phyloP scores from a whole-genome alignment of 768 basidiomycete genomes.

The Panaeolus papilionaceus region DNA sequence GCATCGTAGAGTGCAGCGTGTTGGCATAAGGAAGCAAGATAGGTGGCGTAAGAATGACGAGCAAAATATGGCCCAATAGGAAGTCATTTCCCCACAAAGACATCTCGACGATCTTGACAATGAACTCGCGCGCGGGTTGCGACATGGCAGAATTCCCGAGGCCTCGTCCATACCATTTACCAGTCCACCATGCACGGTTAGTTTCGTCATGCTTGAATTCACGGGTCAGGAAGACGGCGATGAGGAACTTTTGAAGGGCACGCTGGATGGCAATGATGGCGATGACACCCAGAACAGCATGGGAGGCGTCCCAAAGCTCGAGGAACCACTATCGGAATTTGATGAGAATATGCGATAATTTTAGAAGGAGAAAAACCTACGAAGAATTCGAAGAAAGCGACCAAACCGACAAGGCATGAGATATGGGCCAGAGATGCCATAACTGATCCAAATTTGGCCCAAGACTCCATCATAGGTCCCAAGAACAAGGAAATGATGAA shows the following conservation, averaged over 20 bases:
- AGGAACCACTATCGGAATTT: conserved; percentile 80
- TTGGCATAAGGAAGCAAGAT: conserved; percentile 88
- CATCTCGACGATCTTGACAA: conserved; percentile 99
- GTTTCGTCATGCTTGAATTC: conserved; percentile 99
- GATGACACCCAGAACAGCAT: conserved; percentile 93
- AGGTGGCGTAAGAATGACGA: conserved; percentile 87
- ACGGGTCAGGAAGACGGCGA: conserved; percentile 91
- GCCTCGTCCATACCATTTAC: conserved; percentile 96
- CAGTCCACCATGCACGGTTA: conserved; percentile 99
- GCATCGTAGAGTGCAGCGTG: conserved; percentile 89
- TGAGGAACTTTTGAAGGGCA: conserved; percentile 92
- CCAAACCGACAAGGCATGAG: conserved; percentile 77
- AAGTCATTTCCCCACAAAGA: conserved; percentile 97
- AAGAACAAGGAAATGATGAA: conserved; percentile 95
- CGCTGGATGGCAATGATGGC: conserved; percentile 90
- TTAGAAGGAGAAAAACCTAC: conserved; percentile 57
- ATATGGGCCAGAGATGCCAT: conserved; percentile 94
- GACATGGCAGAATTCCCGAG: conserved; percentile 92
- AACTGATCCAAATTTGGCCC: conserved; percentile 87
- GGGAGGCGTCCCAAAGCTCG: conserved; percentile 95
- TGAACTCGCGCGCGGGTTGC: conserved; percentile 95
- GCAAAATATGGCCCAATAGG: conserved; percentile 80
- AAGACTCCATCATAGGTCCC: conserved; percentile 87
- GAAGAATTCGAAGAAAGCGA: conserved; percentile 96
- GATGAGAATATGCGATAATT: conserved; percentile 22